A percentile compares a stretch with the other conserved stretches of the same genome.
Conservation (phyloP, 2,329 filamentous ascomycete species). For the Apiospora malaysiana region DNA sequence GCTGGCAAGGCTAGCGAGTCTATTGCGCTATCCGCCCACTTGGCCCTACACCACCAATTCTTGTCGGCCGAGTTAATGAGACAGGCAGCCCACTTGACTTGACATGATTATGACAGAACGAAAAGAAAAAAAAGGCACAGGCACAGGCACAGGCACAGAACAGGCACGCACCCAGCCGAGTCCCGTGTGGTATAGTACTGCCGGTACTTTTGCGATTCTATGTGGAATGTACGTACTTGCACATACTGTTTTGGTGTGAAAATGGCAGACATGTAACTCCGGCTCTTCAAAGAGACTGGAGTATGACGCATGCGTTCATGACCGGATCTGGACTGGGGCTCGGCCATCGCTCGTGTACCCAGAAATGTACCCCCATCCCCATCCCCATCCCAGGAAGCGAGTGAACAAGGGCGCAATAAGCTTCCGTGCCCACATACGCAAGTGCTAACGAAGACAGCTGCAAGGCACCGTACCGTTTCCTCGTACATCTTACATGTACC, state of each 20-base stretch:
- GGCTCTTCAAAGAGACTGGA: slow-evolving; percentile 26
- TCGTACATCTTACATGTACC: slow-evolving; percentile 18
- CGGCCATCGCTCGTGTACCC: slow-evolving; percentile 23
- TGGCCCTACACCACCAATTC: slow-evolving; percentile 25
- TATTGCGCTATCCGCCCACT: slow-evolving; percentile 21
- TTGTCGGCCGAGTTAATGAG: slow-evolving; percentile 32
- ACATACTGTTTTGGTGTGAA: too few relatives aligned
- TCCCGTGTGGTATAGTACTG: slow-evolving; percentile 26
- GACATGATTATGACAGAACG: slow-evolving; percentile 30
- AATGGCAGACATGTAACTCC: slow-evolving; percentile 23
- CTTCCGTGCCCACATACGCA: slow-evolving; percentile 23
- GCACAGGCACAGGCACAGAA: too few relatives aligned
- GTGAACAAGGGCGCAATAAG: slow-evolving; percentile 22
- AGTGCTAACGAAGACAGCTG: slow-evolving; percentile 27
- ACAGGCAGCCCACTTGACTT: slow-evolving; percentile 25
- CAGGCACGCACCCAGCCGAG: slow-evolving; percentile 11
- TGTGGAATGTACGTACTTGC: background rate
- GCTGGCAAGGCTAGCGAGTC: slow-evolving; percentile 4
- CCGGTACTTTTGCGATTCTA: background rate
- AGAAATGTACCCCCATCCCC: too few relatives aligned
- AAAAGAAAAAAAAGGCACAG: slow-evolving; percentile 22
- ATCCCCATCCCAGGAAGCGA: slow-evolving; percentile 10
- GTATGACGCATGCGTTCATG: slow-evolving; percentile 36
- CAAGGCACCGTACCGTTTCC: slow-evolving; percentile 30
- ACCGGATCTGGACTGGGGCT: slow-evolving; percentile 21